These are phyloP conservation scores for Phaeophleospora eucalypticola DNA, from an alignment of 2,329 filamentous ascomycete species.

Conservation along the genomic window DNA sequence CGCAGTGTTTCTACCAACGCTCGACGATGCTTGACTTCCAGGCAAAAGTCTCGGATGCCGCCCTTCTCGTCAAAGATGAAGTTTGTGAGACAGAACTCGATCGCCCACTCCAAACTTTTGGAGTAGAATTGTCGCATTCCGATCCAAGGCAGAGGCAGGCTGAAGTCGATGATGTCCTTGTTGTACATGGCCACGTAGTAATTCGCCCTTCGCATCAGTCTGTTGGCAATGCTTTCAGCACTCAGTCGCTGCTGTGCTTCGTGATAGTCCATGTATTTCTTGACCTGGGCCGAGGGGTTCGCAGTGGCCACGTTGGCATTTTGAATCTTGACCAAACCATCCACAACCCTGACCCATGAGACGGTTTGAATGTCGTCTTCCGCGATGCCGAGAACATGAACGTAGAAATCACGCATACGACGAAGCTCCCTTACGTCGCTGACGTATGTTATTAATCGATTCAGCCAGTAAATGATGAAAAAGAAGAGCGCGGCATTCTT, in stretches of 20 bases:
- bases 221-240: conserved; percentile 94
- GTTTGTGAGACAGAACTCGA: conserved; percentile 85
- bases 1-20: conserved; percentile 74
- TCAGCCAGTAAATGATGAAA: conserved; percentile 80
- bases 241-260: conserved; percentile 73
- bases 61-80: conserved; percentile 89
- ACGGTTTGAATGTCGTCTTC: conserved; percentile 88
- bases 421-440: conserved; percentile 68
- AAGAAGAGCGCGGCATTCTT: conserved; percentile 80
- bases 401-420: conserved; percentile 81
- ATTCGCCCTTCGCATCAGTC: conserved; percentile 93
- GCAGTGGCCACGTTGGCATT: conserved; percentile 86
- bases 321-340: conserved; percentile 74
- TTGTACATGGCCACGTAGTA: conserved; percentile 97
- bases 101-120: conserved; percentile 83
- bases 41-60: conserved; percentile 79
- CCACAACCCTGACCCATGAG: conserved; percentile 88
- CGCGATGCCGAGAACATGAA: conserved; percentile 75
- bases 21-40: conserved; percentile 76
- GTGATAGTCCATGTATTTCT: conserved; percentile 57
- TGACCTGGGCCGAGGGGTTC: conserved; percentile 53
- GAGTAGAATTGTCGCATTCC: conserved; percentile 79
- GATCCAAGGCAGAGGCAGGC: conserved; percentile 78
- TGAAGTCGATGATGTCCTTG: conserved; percentile 88
- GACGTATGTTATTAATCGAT: conserved; percentile 69